These are phyloP conservation scores for Aspergillus sclerotioniger DNA, from an alignment of 495 filamentous ascomycete genomes.

Conservation along the genomic window DNA sequence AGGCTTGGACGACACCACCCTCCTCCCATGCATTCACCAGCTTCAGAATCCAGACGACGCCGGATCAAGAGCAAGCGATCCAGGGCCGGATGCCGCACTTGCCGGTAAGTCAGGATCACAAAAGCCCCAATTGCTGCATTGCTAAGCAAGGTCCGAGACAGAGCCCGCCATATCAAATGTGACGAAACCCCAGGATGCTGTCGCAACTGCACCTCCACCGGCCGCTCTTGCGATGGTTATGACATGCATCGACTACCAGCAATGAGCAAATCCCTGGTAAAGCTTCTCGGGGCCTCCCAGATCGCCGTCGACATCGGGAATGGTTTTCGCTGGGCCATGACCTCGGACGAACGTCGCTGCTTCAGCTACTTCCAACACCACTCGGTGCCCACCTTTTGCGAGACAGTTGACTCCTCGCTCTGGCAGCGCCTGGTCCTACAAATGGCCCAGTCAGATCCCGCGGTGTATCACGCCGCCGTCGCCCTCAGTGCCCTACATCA, in stretches of 20 bases:
- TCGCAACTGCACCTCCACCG: conserved; percentile 1
- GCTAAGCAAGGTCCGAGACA: not conserved
- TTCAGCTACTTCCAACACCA: conserved; percentile 21
- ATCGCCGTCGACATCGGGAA: not conserved
- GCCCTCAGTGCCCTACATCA: conserved; percentile 23
- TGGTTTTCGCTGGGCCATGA: conserved; percentile 17
- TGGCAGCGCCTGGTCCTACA: conserved; percentile 21
- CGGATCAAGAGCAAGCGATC: not conserved
- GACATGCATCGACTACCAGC: not conserved
- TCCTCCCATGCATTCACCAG: too few relatives aligned
- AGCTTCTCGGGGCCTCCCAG: not conserved
- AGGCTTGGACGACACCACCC: too few relatives aligned
- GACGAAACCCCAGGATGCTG: conserved; percentile 8
- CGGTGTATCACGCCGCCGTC: conserved; percentile 26
- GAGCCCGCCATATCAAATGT: conserved; percentile 12
- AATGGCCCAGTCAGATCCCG: conserved; percentile 18
- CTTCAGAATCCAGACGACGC: too few relatives aligned
- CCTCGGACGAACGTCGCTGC: conserved; percentile 26
- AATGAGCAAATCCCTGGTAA: too few relatives aligned
- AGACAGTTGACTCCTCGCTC: conserved; percentile 20
- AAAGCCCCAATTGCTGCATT: too few relatives aligned
- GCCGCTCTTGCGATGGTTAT: conserved; percentile 6
- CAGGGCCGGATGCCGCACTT: conserved; percentile 12
- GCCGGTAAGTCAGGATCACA: conserved; percentile 16
- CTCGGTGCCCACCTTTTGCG: conserved; percentile 14